phyloP scores from a whole-genome alignment of 805 yeast genomes.

The Candida montana region DNA sequence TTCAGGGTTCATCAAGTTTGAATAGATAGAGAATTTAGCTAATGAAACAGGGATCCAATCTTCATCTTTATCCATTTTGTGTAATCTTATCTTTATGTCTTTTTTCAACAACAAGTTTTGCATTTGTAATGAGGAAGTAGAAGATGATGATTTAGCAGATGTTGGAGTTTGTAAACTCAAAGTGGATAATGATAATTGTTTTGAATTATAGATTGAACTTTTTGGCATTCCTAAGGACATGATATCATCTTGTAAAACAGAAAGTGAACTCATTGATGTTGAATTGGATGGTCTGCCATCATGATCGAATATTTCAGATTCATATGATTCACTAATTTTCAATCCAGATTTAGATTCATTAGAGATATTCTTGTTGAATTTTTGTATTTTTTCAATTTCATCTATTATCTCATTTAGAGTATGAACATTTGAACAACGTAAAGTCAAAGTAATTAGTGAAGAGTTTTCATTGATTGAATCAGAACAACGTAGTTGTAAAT shows the following conservation, averaged over 20 bases:
- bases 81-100: constrained; percentile 21
- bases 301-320: constrained; percentile 14
- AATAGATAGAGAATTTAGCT: constrained; percentile 18
- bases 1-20: constrained; percentile 18
- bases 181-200: constrained; percentile 11
- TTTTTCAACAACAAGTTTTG: constrained; percentile 17
- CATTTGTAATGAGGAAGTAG: constrained; percentile 5
- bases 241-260: constrained; percentile 7
- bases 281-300: constrained; percentile 18
- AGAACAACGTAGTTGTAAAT: constrained; percentile 14
- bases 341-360: not conserved
- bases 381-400: constrained; percentile 9
- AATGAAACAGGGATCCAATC: constrained; percentile 25
- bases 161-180: constrained; percentile 10
- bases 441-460: constrained; percentile 15
- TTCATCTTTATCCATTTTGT: constrained; percentile 18
- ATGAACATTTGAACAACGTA: constrained; percentile 18
- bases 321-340: constrained; percentile 6
- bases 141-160: constrained; percentile 4
- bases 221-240: constrained; percentile 3
- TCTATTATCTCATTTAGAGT: constrained; percentile 11
- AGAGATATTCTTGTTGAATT: not conserved
- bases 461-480: constrained; percentile 10
- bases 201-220: constrained; percentile 1
- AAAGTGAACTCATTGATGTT: constrained; percentile 21